Evolutionary conservation across 2,329 filamentous ascomycete species (phyloP).

Genomic region (Penicillium frequentans): DNA sequence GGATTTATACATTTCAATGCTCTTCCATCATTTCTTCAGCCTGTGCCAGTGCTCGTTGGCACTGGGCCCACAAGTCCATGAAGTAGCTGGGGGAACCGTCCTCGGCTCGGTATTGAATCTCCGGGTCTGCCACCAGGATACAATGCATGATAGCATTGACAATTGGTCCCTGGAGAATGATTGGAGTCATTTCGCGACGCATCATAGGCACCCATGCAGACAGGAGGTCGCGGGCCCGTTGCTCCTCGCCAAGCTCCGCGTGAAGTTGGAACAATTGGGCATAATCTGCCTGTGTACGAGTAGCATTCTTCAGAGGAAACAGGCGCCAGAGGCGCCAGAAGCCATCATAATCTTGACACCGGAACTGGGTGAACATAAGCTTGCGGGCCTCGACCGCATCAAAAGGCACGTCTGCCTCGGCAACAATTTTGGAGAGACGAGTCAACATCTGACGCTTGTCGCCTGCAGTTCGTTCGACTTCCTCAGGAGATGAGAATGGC

Average conservation of each 20-base stretch:
- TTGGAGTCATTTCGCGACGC: constrained; percentile 53
- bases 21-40: background rate
- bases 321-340: constrained; percentile 64
- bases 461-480: background rate
- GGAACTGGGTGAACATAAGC: constrained; percentile 37
- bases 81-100: constrained; percentile 17
- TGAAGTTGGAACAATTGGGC: constrained; percentile 53
- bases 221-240: constrained; percentile 49
- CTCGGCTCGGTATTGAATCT: constrained; percentile 39
- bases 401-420: constrained; percentile 29
- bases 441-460: constrained; percentile 16
- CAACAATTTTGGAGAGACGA: constrained; percentile 31
- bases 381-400: constrained; percentile 27
- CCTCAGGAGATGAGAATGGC: background rate
- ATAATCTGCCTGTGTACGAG: constrained; percentile 58
- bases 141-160: constrained; percentile 55
- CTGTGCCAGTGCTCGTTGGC: constrained; percentile 18
- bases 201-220: constrained; percentile 61
- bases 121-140: constrained; percentile 56
- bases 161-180: constrained; percentile 49
- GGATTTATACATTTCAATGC: background rate
- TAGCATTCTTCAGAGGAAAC: constrained; percentile 50
- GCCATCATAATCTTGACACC: constrained; percentile 51
- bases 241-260: constrained; percentile 45
- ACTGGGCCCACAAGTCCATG: constrained; percentile 24